phyloP scores from a whole-genome alignment of 257 asterid species.

The Misopates orontium region DNA sequence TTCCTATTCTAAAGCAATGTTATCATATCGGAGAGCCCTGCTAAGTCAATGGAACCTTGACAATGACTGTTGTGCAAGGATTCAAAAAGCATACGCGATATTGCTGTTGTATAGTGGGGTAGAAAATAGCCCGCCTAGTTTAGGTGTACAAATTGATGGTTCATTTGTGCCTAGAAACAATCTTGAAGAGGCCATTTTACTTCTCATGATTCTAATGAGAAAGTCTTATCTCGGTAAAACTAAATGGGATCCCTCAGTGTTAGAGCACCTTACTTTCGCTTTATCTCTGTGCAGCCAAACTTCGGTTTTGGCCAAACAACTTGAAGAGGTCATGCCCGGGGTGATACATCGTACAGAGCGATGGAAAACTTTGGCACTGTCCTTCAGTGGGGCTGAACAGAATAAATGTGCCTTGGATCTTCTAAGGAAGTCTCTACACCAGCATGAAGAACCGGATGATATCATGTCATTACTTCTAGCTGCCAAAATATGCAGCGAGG shows the following conservation, averaged over 20 bases:
- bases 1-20: constrained; percentile 63
- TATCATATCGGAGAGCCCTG: constrained; percentile 87
- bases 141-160: constrained; percentile 81
- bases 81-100: constrained; percentile 89
- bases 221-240: constrained; percentile 76
- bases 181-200: constrained; percentile 93
- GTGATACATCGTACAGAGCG: constrained; percentile 70
- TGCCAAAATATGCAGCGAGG: constrained; percentile 81
- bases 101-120: constrained; percentile 87
- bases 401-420: constrained; percentile 66
- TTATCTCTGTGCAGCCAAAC: constrained; percentile 85
- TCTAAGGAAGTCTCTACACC: constrained; percentile 74
- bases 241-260: constrained; percentile 81
- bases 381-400: constrained; percentile 72
- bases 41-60: constrained; percentile 97
- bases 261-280: constrained; percentile 91
- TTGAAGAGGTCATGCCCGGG: constrained; percentile 92
- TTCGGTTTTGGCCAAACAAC: constrained; percentile 75
- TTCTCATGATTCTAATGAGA: constrained; percentile 92
- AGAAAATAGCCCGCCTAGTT: constrained; percentile 84
- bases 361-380: constrained; percentile 85
- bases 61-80: constrained; percentile 86
- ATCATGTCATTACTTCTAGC: constrained; percentile 72
- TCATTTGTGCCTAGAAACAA: constrained; percentile 86
- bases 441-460: constrained; percentile 81